Evolutionary conservation across 345 rosid genomes (phyloP).

Genomic region (Eucalyptus erythrocorys): DNA sequence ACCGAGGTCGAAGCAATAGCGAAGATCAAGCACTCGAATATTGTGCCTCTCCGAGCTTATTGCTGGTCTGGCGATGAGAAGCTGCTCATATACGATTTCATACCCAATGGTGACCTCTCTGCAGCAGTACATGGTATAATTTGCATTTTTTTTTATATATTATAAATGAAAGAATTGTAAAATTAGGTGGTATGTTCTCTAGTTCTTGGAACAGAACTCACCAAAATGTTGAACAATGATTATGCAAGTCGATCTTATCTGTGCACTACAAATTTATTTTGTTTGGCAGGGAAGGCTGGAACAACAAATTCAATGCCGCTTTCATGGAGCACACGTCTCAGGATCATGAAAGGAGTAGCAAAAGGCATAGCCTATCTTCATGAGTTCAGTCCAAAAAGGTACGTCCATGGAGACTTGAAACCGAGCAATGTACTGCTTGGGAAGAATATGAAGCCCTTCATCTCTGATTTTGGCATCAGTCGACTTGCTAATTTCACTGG

Average conservation of each 20-base stretch:
- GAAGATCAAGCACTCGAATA: constrained; percentile 71
- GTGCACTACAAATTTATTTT: background rate
- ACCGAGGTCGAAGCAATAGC: constrained; percentile 80
- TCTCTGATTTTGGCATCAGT: constrained; percentile 71
- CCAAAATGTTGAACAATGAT: background rate
- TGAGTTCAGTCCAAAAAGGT: constrained; percentile 62
- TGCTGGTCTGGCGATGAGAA: constrained; percentile 91
- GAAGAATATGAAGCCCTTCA: constrained; percentile 53
- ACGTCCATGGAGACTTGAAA: constrained; percentile 78
- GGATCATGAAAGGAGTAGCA: constrained; percentile 66
- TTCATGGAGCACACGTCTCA: constrained; percentile 55
- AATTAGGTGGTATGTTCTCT: background rate
- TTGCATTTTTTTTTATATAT: background rate
- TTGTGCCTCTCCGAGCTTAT: constrained; percentile 74
- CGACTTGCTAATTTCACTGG: constrained; percentile 53
- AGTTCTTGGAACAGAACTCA: background rate
- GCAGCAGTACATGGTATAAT: constrained; percentile 70
- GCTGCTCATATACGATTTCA: constrained; percentile 70
- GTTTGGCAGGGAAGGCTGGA: constrained; percentile 53
- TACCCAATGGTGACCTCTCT: constrained; percentile 64
- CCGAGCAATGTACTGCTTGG: constrained; percentile 78
- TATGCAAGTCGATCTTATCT: background rate
- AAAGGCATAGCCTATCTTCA: constrained; percentile 69
- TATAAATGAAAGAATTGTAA: background rate
- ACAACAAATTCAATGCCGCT: constrained; percentile 37